Evolutionary conservation across 768 basidiomycete genomes (phyloP).

Genomic region (Bullera alba): DNA sequence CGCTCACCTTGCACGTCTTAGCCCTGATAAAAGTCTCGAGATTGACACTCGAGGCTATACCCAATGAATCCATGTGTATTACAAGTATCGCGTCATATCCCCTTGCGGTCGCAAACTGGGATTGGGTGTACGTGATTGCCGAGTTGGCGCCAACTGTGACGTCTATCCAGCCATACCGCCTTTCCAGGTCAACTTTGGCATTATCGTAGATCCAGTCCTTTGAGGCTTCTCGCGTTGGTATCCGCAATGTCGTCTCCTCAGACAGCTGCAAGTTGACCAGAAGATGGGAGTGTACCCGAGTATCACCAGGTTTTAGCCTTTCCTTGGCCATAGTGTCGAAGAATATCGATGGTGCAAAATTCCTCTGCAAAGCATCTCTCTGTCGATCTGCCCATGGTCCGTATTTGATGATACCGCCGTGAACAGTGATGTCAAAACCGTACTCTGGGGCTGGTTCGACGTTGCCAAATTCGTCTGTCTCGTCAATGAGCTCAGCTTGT

Average conservation of each 20-base stretch:
- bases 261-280: conserved; percentile 74
- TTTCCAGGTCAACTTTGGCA: conserved; percentile 25
- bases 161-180: conserved; percentile 57
- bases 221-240: conserved; percentile 88
- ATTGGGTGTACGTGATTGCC: conserved; percentile 74
- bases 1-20: conserved; percentile 69
- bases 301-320: conserved; percentile 62
- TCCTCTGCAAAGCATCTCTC: conserved; percentile 65
- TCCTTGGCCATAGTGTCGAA: conserved; percentile 57
- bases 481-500: conserved; percentile 17
- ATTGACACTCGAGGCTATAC: conserved; percentile 76
- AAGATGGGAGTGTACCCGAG: conserved; percentile 72
- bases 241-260: conserved; percentile 65
- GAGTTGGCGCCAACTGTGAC: conserved; percentile 71
- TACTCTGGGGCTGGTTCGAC: conserved; percentile 84
- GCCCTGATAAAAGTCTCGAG: conserved; percentile 71
- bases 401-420: conserved; percentile 68
- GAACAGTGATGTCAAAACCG: conserved; percentile 79
- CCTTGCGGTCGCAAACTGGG: conserved; percentile 63
- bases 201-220: conserved; percentile 98
- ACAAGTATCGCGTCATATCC: conserved; percentile 78
- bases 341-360: conserved; percentile 77
- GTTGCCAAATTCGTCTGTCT: conserved; percentile 65
- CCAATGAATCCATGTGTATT: conserved; percentile 71
- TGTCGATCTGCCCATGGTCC: conserved; percentile 98